Conservation (phyloP, 371 early-diverging fungal genomes). For the Lichtheimia corymbifera region DNA sequence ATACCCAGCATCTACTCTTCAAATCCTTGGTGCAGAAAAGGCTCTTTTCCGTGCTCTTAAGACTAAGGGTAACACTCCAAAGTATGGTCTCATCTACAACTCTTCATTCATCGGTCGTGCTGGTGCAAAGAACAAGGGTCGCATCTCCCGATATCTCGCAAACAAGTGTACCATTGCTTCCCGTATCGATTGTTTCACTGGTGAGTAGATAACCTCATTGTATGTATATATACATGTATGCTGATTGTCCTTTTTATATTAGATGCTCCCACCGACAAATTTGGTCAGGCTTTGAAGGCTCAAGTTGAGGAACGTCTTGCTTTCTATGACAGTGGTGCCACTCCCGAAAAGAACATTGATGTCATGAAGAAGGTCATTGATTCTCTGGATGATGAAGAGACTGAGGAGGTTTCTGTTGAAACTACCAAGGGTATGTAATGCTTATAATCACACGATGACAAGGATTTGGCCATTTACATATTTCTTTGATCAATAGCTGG, state of each 20-base stretch:
- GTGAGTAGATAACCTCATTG: conserved; percentile 3
- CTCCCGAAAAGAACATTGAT: conserved; percentile 90
- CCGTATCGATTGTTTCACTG: conserved; percentile 96
- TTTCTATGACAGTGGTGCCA: conserved; percentile 90
- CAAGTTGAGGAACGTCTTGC: conserved; percentile 96
- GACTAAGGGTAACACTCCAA: conserved; percentile 94
- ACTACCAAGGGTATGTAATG: conserved; percentile 8
- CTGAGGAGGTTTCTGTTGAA: conserved; percentile 39
- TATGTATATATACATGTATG: conserved; percentile 16
- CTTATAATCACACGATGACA: conserved; percentile 2
- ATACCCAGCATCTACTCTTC: conserved; percentile 94
- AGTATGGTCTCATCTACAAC: conserved; percentile 96
- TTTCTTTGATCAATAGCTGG: conserved; percentile 7
- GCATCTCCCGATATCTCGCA: conserved; percentile 97
- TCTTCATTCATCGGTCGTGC: conserved; percentile 93
- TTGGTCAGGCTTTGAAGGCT: conserved; percentile 93
- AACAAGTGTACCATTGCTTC: conserved; percentile 98
- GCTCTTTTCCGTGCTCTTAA: conserved; percentile 95
- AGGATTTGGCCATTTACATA: conserved; percentile 8
- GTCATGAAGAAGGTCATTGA: conserved; percentile 91
- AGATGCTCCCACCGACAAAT: conserved; percentile 82
- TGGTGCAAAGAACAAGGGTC: conserved; percentile 96
- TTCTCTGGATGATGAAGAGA: conserved; percentile 56
- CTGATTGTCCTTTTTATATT: neutral
- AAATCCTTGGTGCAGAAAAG: conserved; percentile 98